Evolutionary conservation across 352 stramenopile species (phyloP).

Genomic region (Phytophthora boehmeriae): DNA sequence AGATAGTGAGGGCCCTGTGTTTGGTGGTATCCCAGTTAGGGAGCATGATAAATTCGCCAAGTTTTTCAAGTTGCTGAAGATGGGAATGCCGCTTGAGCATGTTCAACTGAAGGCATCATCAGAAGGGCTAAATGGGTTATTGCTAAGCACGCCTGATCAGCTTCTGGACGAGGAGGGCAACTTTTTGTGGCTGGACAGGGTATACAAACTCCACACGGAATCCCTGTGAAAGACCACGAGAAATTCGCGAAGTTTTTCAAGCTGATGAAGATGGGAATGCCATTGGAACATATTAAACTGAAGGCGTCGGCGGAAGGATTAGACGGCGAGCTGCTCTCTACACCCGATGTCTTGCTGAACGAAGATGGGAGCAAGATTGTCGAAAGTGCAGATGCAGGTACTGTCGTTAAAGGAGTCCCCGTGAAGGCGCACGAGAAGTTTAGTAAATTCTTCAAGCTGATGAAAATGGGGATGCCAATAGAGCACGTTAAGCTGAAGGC

Average conservation of each 20-base stretch:
- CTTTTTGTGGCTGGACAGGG: slow-evolving; percentile 32
- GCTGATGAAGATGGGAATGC: slow-evolving; percentile 86
- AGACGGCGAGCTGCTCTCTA: slow-evolving; percentile 87
- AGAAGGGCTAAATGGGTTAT: slow-evolving; percentile 54
- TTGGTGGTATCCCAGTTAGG: slow-evolving; percentile 61
- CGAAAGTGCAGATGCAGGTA: background rate
- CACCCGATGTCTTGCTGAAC: slow-evolving; percentile 60
- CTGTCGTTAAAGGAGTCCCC: slow-evolving; percentile 40
- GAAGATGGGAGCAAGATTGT: slow-evolving; percentile 59
- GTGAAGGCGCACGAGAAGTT: slow-evolving; percentile 91
- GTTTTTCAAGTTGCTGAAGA: slow-evolving; percentile 95
- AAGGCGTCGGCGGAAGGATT: slow-evolving; percentile 87
- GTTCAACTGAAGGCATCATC: slow-evolving; percentile 88
- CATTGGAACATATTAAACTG: slow-evolving; percentile 76
- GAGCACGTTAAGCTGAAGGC: slow-evolving; percentile 74
- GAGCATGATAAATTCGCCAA: slow-evolving; percentile 92
- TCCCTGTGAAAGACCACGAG: slow-evolving; percentile 66
- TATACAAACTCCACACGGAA: slow-evolving; percentile 29
- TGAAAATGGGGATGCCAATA: slow-evolving; percentile 82
- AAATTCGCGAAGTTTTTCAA: slow-evolving; percentile 85
- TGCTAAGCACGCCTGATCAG: slow-evolving; percentile 64
- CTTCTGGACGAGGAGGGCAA: slow-evolving; percentile 62
- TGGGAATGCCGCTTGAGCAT: slow-evolving; percentile 88
- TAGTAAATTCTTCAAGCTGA: slow-evolving; percentile 76
- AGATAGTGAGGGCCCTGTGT: slow-evolving; percentile 22